Percentiles rank a stretch among this genome's conserved stretches.
phyloP scores from a whole-genome alignment of 1,139 yeast genomes.

The Pichia sorboxylosa region DNA sequence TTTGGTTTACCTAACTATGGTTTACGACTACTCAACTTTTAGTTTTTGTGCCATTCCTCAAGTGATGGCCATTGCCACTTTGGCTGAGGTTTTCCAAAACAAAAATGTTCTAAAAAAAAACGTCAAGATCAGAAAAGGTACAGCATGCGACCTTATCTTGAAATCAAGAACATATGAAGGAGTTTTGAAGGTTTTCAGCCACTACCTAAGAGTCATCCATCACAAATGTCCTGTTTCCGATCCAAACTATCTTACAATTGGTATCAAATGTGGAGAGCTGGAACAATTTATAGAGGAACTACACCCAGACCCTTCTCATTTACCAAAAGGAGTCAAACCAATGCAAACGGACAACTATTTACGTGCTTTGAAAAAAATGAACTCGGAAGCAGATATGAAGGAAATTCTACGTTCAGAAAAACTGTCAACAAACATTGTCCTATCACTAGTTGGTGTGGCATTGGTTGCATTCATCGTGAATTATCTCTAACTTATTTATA shows the following conservation, averaged over 20 bases:
- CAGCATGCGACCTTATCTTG: slow-evolving; percentile 68
- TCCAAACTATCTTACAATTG: slow-evolving; percentile 78
- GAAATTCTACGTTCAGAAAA: slow-evolving; percentile 13
- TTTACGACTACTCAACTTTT: slow-evolving; percentile 74
- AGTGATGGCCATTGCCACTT: slow-evolving; percentile 95
- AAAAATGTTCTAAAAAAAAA: slow-evolving; percentile 55
- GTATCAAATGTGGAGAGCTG: slow-evolving; percentile 75
- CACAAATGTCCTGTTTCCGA: slow-evolving; percentile 68
- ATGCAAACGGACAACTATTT: slow-evolving; percentile 27
- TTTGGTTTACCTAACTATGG: slow-evolving; percentile 61
- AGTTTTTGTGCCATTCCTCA: slow-evolving; percentile 96
- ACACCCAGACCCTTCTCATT: slow-evolving; percentile 40
- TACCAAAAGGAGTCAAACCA: slow-evolving; percentile 34
- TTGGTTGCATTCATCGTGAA: too few species aligned
- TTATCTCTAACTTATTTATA: too few species aligned
- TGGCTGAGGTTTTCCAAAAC: slow-evolving; percentile 78
- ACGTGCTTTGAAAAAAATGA: slow-evolving; percentile 25
- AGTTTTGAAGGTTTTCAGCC: slow-evolving; percentile 63
- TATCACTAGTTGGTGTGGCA: slow-evolving; percentile 13
- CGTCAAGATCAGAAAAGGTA: slow-evolving; percentile 89
- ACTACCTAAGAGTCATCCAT: slow-evolving; percentile 66
- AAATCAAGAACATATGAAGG: slow-evolving; percentile 65
- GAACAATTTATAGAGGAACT: slow-evolving; percentile 73
- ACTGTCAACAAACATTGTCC: slow-evolving; percentile 8
- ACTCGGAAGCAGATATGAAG: slow-evolving; percentile 13